Percentiles rank a stretch among this genome's conserved stretches.
Evolutionary conservation across 1,284 basidiomycete genomes (phyloP).

Genomic region (Apiotrichum siamense): DNA sequence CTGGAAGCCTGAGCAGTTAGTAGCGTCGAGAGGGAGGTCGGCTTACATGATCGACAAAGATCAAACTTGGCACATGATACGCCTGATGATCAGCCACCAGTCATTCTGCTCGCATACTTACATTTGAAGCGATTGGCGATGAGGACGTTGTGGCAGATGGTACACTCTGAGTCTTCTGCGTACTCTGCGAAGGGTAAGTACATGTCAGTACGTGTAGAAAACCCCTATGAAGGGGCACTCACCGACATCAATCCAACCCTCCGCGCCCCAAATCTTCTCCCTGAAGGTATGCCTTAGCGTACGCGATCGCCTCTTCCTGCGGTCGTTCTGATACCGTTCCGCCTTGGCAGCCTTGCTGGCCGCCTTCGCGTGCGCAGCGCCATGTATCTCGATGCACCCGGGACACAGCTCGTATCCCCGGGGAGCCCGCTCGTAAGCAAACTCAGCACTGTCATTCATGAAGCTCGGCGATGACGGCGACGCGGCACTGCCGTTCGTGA

Average conservation of each 20-base stretch:
- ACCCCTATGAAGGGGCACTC: constrained; percentile 42
- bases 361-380: constrained; percentile 62
- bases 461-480: constrained; percentile 13
- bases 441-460: constrained; percentile 4
- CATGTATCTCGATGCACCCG: constrained; percentile 66
- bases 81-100: constrained; percentile 25
- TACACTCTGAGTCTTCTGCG: constrained; percentile 64
- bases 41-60: constrained; percentile 70
- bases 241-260: constrained; percentile 82
- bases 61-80: constrained; percentile 70
- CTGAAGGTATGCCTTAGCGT: constrained; percentile 72
- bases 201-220: background rate
- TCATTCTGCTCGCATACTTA: constrained; percentile 18
- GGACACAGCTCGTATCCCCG: constrained; percentile 76
- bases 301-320: constrained; percentile 52
- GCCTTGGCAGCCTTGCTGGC: constrained; percentile 22
- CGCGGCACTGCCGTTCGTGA: constrained; percentile 15
- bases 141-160: constrained; percentile 64
- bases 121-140: constrained; percentile 71
- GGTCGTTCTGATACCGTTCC: constrained; percentile 28
- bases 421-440: constrained; percentile 20
- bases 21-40: background rate
- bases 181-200: constrained; percentile 42
- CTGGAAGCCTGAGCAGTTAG: constrained; percentile 27
- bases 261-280: constrained; percentile 73